Evolutionary conservation across 1,284 basidiomycete genomes (phyloP), one percentile per base, ranked within the genome.

Genomic region (Heterobasidion irregulare): DNA sequence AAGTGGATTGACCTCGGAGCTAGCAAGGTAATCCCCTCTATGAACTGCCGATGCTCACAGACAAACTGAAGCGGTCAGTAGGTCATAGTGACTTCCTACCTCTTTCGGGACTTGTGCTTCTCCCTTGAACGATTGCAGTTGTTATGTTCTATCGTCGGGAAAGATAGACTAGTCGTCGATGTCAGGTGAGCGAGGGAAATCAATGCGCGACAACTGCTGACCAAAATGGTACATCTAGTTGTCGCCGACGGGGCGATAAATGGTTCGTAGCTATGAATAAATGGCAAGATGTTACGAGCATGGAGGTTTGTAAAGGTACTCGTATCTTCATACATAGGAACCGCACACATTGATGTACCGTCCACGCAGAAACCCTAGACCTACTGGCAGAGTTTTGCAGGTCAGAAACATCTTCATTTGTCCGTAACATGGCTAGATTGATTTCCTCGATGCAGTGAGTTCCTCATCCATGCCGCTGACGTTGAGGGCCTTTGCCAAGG

Each of bases 261-360:
- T 99, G 97, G 97, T 77, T 94, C 41, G 91, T 99, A 7, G 95
- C 97, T 0, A 98, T 97, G 94, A 98, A 99, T 72, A 92, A 94
- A 65, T 99, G 97, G 97, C 95, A 98, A 69, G 89, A 91, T 56
- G 80, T 98, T 54, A 98, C 97, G 0, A 92, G 98, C 65, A 93
- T 94, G 86, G 86, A 91, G 65, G 91, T 99, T 16, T 89, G 80
- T 57, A 74, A 86, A 80, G 90, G 92, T 88, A 55, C 15, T 69
- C 41, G 1, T 19, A 56, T 49, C 19, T 18, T 13, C 45, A 36
- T 15, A 32, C n/a, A 10, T 7, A 41, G 38, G 10, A 12, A n/a
- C 10, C 12, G n/a, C 38, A 41, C 38, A 10, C 4, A 38, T 47
- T 49, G 49, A 18, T 13, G 8, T 38, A 10, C 35, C 38, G 46